A percentile compares a stretch with the other conserved stretches of the same genome.
Evolutionary conservation across 306 rosid genomes (phyloP).

Genomic region (Gastrolobium bilobum): DNA sequence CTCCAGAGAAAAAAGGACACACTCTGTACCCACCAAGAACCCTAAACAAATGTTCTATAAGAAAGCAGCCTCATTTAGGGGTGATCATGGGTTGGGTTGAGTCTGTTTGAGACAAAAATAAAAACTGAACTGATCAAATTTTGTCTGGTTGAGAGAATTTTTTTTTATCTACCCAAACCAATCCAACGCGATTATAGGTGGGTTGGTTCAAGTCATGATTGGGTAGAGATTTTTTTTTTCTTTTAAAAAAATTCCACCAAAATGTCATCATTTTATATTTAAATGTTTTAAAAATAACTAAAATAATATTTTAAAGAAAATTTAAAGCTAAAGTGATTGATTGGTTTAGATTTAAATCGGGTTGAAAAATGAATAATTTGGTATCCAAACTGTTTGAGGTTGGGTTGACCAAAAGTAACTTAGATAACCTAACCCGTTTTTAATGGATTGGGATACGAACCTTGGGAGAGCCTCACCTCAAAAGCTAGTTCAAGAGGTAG

Average conservation of each 20-base stretch:
- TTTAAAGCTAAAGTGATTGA: too few species aligned
- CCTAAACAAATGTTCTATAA: background rate
- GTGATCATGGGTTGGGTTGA: background rate
- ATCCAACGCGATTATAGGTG: background rate
- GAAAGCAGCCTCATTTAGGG: background rate
- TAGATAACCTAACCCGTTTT: too few species aligned
- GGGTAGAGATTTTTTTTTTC: background rate
- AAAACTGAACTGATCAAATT: background rate
- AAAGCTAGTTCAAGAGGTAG: too few species aligned
- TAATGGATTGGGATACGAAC: background rate
- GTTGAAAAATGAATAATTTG: too few species aligned
- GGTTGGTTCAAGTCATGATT: background rate
- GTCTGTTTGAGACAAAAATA: background rate
- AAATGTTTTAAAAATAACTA: too few species aligned
- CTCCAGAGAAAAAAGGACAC: background rate
- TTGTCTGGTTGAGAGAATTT: background rate
- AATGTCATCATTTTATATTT: too few species aligned
- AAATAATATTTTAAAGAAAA: too few species aligned
- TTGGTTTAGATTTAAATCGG: too few species aligned
- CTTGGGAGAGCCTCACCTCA: too few species aligned
- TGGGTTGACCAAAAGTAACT: too few species aligned
- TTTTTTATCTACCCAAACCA: background rate
- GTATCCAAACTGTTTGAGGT: too few species aligned
- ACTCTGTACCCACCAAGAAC: background rate
- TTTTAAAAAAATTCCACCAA: background rate